A percentile compares a stretch with the other conserved stretches of the same genome.
These are phyloP conservation scores for Oryza australiensis DNA, from an alignment of 176 grass and related monocot genomes.

Conservation along the genomic window DNA sequence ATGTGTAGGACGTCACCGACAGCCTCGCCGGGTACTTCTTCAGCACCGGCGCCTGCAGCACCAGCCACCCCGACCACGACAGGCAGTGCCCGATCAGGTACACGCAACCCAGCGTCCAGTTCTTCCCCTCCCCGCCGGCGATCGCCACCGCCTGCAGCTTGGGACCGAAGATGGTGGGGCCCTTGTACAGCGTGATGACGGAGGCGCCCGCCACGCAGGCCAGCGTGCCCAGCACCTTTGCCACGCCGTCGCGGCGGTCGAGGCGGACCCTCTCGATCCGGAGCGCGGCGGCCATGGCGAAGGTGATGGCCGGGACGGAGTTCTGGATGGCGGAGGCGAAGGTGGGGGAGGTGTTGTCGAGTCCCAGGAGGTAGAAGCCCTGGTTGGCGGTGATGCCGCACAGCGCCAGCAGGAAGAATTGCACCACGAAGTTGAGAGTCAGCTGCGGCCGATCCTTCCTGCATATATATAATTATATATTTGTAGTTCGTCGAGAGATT, in stretches of 20 bases:
- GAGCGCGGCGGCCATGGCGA: constrained; percentile 87
- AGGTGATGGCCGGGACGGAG: constrained; percentile 97
- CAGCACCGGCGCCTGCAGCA: constrained; percentile 91
- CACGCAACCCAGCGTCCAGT: constrained; percentile 90
- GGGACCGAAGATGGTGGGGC: constrained; percentile 73
- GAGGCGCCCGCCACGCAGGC: constrained; percentile 84
- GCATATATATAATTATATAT: background rate
- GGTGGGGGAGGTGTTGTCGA: constrained; percentile 90
- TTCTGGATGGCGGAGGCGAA: constrained; percentile 99
- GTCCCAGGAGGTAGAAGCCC: constrained; percentile 89
- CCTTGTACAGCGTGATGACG: constrained; percentile 94
- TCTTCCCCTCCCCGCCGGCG: constrained; percentile 48
- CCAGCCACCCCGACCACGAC: constrained; percentile 97
- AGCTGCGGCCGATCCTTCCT: constrained; percentile 87
- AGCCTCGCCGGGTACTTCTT: constrained; percentile 95
- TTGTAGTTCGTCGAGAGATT: background rate
- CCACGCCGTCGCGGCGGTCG: constrained; percentile 80
- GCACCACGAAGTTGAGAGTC: constrained; percentile 60
- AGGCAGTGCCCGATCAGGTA: constrained; percentile 96
- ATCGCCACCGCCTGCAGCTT: constrained; percentile 4
- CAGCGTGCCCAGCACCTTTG: constrained; percentile 71
- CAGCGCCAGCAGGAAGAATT: constrained; percentile 96
- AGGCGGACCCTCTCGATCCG: constrained; percentile 87
- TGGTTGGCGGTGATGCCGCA: constrained; percentile 96
- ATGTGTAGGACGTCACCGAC: constrained; percentile 96